Conservation (phyloP, 305 asterid genomes). For the Rubia peregrina region DNA sequence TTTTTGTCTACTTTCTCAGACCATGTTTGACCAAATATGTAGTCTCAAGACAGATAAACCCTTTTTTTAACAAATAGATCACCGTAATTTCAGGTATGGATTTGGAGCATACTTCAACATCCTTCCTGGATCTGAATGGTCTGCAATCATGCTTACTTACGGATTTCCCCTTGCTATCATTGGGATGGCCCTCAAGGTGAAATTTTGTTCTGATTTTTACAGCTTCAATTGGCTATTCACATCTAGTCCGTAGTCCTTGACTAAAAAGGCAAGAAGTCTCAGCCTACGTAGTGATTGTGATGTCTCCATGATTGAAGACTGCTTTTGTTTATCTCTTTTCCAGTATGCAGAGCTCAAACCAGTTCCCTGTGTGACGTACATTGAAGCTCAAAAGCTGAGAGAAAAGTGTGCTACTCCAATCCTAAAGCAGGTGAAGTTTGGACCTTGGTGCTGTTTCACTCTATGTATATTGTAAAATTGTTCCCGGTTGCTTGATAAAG, state of each 20-base stretch:
- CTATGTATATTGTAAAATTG: neutral
- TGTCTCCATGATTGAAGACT: slow-evolving; percentile 11
- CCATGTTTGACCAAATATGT: too few species aligned
- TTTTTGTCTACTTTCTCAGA: too few species aligned
- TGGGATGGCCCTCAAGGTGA: slow-evolving; percentile 99
- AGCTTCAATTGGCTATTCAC: neutral
- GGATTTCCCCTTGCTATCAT: slow-evolving; percentile 95
- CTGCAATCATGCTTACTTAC: slow-evolving; percentile 88
- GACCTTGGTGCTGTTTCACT: slow-evolving; percentile 3
- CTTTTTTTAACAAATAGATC: slow-evolving; percentile 9
- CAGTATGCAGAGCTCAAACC: slow-evolving; percentile 99
- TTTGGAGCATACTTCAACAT: slow-evolving; percentile 93
- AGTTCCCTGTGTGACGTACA: slow-evolving; percentile 82
- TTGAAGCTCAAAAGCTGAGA: slow-evolving; percentile 66
- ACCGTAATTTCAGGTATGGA: slow-evolving; percentile 54
- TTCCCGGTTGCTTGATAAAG: slow-evolving; percentile 10
- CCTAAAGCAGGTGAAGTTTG: slow-evolving; percentile 66
- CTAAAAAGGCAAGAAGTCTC: neutral
- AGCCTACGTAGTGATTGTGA: neutral
- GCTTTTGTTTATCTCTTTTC: slow-evolving; percentile 17
- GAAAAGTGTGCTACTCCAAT: slow-evolving; percentile 87
- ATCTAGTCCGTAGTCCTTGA: neutral
- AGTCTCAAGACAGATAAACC: neutral
- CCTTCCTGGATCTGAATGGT: slow-evolving; percentile 98
- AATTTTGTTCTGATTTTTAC: slow-evolving; percentile 7